Conservation (phyloP, 306 rosid genomes). For the Purshia tridentata region DNA sequence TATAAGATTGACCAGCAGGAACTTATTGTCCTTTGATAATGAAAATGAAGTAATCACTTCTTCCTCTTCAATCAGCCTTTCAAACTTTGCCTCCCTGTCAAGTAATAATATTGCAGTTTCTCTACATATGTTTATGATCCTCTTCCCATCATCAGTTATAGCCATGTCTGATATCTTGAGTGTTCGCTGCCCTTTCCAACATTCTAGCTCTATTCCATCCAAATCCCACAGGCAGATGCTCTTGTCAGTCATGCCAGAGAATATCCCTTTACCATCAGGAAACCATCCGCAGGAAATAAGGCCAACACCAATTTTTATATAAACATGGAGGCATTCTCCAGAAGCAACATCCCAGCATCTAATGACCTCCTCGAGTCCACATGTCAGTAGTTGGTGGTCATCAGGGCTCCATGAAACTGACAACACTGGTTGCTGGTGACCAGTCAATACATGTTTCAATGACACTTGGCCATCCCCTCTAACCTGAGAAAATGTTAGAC, state of each 20-base stretch:
- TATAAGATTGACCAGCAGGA: slow-evolving; percentile 53
- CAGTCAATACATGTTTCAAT: slow-evolving; percentile 54
- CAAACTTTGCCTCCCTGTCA: slow-evolving; percentile 53
- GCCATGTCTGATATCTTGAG: slow-evolving; percentile 61
- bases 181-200: slow-evolving; percentile 56
- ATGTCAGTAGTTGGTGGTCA: slow-evolving; percentile 59
- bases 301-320: slow-evolving; percentile 51
- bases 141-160: slow-evolving; percentile 45
- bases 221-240: slow-evolving; percentile 68
- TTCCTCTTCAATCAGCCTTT: slow-evolving; percentile 54
- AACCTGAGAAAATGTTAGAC: slow-evolving; percentile 34
- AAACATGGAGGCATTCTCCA: slow-evolving; percentile 53
- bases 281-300: slow-evolving; percentile 62
- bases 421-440: slow-evolving; percentile 58
- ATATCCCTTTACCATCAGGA: slow-evolving; percentile 56
- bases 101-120: slow-evolving; percentile 39
- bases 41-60: slow-evolving; percentile 59
- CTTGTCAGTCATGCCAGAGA: slow-evolving; percentile 59
- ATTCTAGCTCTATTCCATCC: slow-evolving; percentile 62
- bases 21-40: slow-evolving; percentile 56
- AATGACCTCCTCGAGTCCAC: slow-evolving; percentile 61
- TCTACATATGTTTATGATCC: slow-evolving; percentile 55
- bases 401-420: slow-evolving; percentile 71
- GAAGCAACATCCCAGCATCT: slow-evolving; percentile 69
- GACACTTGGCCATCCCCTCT: slow-evolving; percentile 39